Base-by-base conservation (phyloP, 345 rosid genomes). In the Firmiana major region DNA sequence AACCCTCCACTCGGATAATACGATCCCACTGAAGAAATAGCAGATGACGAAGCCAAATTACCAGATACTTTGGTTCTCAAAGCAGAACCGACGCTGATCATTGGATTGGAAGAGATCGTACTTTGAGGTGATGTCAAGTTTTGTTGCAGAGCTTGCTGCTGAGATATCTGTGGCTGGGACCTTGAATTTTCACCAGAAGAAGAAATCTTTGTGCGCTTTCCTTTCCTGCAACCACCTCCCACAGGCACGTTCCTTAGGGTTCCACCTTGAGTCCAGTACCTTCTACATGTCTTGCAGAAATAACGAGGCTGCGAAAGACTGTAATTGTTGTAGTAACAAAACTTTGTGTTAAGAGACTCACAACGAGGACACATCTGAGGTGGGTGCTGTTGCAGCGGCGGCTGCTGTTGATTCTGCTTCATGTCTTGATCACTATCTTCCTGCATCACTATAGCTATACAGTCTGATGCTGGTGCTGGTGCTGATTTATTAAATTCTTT, bases 241-340 rank as follows among this genome's bases (percentile, higher is more conserved):
- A 87, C 90, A 1, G 92, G 94, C 12, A 89, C 89, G 72, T 87
- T 90, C 84, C 94, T 83, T 26, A 90, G 80, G 81, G 90, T 90
- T 66, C 94, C 94, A 1, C 94, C 92, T 9, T 86, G 90, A 31
- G 94, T 90, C 94, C 94, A 90, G 54, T 90, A 89, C 70, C 94
- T 79, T 81, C 89, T 80, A 72, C 94, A 90, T 4, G 86, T 71
- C 88, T 90, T 90, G 86, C 94, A 90, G 79, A 89, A 90, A 78
- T 86, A 87, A 15, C 94, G 86, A 57, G 94, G 94, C 87, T 90
- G 94, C 34, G 91, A 81, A 26, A 89, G 83, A 43, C 91, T 90
- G 85, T 90, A 89, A 64, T 90, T 90, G 85, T 89, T 90, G 86
- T 87, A 90, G 73, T 90, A 89, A 83, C 94, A 90, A 75, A 90